Base-by-base conservation (phyloP, 2,329 filamentous ascomycete genomes). In the Ophiostoma himal-ulmi region DNA sequence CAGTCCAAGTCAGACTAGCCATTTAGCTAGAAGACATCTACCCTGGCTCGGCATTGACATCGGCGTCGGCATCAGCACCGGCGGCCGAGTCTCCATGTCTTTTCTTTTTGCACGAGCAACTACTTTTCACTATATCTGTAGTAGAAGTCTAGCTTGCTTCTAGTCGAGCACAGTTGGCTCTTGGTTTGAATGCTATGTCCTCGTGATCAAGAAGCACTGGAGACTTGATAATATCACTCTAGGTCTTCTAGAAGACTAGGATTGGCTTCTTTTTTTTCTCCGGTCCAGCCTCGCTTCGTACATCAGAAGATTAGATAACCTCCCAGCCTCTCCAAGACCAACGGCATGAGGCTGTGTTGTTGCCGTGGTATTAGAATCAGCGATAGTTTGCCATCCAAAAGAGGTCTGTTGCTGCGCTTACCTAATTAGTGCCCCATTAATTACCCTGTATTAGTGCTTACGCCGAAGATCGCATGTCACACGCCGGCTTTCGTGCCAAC, bases 381-480 rank as follows among this genome's bases (percentile, higher is more conserved):
- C 30, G 4, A 30, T 30, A 30, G 30, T 30, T 30, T 30, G 30
- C 30, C 30, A 30, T 30, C 30, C 44, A 20, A 44, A 44, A 14
- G 41, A 44, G 41, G 41, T 17, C 5, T 20, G 5, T 7, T n/a
- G 44, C 2, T 48, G 17, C 14, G 41, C 41, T 44, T 44, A 44
- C 41, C 41, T 44, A 44, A 44, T 20, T 54, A 22, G 48, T 11
- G 52, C 52, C n/a, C 52, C 52, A 57, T 26, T 30, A 26, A 13
- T 26, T 57, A 17, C 52, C 52, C 52, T 57, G 52, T 57, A 57
- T 57, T 26, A 57, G 52, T 57, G 52, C 52, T 57, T 57, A 57
- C 52, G 11, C n/a, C 10, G 44, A 5, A 17, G n/a, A 54, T 54
- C n/a, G n/a, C n/a, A 10, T 17, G 52, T 57, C 52, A 57, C 52